Evolutionary conservation across 345 rosid species (phyloP), one percentile per base, ranked within the genome.

Genomic region (Stellera chamaejasme): DNA sequence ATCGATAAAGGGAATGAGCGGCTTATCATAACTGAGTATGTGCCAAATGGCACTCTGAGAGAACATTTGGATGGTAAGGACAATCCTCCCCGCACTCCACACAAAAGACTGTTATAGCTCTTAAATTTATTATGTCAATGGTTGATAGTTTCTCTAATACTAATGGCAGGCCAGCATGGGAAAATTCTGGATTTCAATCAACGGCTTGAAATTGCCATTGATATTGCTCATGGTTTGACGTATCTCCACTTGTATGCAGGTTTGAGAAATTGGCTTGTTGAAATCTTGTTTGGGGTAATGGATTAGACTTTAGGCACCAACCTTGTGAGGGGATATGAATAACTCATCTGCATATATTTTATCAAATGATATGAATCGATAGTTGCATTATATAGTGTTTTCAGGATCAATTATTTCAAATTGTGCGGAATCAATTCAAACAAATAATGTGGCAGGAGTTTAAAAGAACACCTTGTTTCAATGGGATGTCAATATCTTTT

Each of bases 231-330:
- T 72, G 99, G 90, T 60, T 72, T 93, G 63, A 82, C 99, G 11
- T 87, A 87, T 75, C 97, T 93, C 66, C 99, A 93, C 66, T 63
- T 76, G 26, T 93, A 89, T 74, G 71, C 99, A 74, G 99, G 99
- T 93, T 55, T 55, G 55, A 25, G 46, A 11, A 23, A 41, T 7
- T 32, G 39, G 3, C 39, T 32, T 32, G 39, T 32, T 4, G 7
- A 32, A 32, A 32, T 32, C 7, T 32, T 7, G n/a, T 3, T 32
- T 4, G 39, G 5, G 7, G 39, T 32, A 32, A 32, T 32, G 39
- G 39, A 32, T 32, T 32, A 32, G 39, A 32, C 39, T 32, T 32
- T 32, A 32, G 39, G 7, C 39, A 32, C 39, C 39, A 3, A 3
- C 39, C 7, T 4, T 32, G 7, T 32, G 7, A 32, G 39, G 5